Evolutionary conservation across 208 protist species (phyloP).

Genomic region (Leishmania arabica): DNA sequence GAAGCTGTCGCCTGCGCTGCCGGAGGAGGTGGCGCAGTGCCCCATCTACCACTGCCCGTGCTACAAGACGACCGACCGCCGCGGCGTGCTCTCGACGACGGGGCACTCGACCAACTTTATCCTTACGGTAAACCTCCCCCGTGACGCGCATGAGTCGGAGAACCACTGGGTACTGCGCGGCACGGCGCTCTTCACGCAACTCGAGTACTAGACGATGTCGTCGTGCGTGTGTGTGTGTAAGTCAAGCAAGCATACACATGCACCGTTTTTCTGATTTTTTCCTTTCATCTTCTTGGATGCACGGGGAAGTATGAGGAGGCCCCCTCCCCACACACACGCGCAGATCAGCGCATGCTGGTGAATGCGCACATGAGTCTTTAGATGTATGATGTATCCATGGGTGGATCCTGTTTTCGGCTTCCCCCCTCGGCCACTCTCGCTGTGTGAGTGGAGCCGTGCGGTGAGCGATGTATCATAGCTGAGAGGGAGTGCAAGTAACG

Average conservation of each 20-base stretch:
- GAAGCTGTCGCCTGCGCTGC: slow-evolving; percentile 56
- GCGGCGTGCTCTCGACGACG: slow-evolving; percentile 96
- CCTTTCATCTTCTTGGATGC: neutral
- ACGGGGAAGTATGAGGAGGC: neutral
- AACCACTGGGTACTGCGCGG: slow-evolving; percentile 94
- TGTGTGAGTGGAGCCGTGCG: neutral
- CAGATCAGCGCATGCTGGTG: neutral
- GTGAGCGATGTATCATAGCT: neutral
- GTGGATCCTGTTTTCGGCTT: no score
- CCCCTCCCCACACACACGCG: neutral
- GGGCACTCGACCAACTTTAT: slow-evolving; percentile 98
- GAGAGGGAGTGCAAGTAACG: neutral
- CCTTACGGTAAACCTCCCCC: slow-evolving; percentile 89
- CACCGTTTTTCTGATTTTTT: neutral
- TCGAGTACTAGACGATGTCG: slow-evolving; percentile 65
- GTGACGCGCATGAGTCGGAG: slow-evolving; percentile 54
- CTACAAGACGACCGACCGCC: slow-evolving; percentile 95
- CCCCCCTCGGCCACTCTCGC: neutral
- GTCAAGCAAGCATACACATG: neutral
- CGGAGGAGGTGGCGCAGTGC: slow-evolving; percentile 50
- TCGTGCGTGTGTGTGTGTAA: neutral
- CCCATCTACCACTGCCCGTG: slow-evolving; percentile 92
- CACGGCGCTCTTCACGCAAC: slow-evolving; percentile 89
- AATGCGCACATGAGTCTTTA: neutral
- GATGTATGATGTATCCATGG: neutral